A percentile compares a stretch with the other conserved stretches of the same genome.
Evolutionary conservation across 2,329 filamentous ascomycete species (phyloP).

Genomic region (Pestalotiopsis sp.): DNA sequence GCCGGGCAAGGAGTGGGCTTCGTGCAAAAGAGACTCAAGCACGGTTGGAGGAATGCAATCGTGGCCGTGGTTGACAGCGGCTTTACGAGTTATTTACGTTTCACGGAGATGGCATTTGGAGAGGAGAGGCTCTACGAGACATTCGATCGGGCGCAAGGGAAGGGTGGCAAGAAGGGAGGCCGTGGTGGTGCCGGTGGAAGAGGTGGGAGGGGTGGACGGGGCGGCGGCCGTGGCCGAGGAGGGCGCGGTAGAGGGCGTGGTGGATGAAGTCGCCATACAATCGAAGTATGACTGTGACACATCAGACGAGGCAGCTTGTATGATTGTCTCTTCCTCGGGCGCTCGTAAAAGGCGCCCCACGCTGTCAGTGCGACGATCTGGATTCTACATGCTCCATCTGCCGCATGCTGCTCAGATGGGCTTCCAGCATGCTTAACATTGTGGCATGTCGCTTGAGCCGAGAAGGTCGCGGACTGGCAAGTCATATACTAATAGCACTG

Average conservation of each 20-base stretch:
- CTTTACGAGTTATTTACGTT: constrained; percentile 82
- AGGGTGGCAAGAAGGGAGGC: constrained; percentile 24
- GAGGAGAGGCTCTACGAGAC: constrained; percentile 72
- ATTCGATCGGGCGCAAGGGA: constrained; percentile 40
- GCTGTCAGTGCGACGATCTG: too few relatives aligned
- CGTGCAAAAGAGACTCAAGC: constrained; percentile 78
- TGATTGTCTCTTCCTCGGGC: too few relatives aligned
- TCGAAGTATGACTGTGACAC: not conserved
- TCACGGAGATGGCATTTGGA: constrained; percentile 80
- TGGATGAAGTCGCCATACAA: not conserved
- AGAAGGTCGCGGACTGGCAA: too few relatives aligned
- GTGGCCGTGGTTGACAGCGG: constrained; percentile 90
- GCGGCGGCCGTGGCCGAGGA: constrained; percentile 22
- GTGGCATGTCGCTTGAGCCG: too few relatives aligned
- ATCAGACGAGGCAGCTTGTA: not conserved
- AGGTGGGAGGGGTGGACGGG: constrained; percentile 18
- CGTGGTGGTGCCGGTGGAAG: constrained; percentile 18
- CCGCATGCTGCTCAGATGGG: too few relatives aligned
- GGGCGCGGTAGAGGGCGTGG: constrained; percentile 15
- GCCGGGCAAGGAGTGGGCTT: constrained; percentile 35
- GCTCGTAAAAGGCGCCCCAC: too few relatives aligned
- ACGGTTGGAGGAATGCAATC: constrained; percentile 82
- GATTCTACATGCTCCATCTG: too few relatives aligned
- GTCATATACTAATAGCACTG: too few relatives aligned
- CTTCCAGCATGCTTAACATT: too few relatives aligned